These are phyloP conservation scores for Kodamaea alishanica DNA, from an alignment of 1,139 yeast species.

Conservation along the genomic window DNA sequence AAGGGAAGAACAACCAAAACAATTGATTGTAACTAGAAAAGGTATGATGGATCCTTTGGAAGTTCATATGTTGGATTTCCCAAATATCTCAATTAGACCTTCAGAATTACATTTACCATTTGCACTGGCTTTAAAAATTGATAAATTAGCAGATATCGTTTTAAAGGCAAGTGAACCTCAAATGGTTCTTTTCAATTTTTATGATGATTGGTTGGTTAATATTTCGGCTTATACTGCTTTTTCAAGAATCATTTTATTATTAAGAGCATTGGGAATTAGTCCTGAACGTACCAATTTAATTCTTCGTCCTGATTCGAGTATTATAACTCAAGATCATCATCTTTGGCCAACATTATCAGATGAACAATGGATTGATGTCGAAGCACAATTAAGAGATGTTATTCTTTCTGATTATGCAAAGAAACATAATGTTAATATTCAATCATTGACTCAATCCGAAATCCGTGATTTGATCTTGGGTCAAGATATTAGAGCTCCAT, in stretches of 20 bases:
- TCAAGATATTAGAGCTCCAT: constrained; percentile 89
- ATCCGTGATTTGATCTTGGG: constrained; percentile 92
- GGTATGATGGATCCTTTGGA: constrained; percentile 94
- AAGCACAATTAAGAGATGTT: constrained; percentile 80
- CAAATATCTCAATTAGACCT: constrained; percentile 84
- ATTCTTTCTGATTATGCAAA: constrained; percentile 82
- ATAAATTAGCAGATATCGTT: constrained; percentile 75
- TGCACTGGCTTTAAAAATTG: constrained; percentile 78
- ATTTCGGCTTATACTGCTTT: constrained; percentile 92
- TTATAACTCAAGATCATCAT: constrained; percentile 72
- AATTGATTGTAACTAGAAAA: constrained; percentile 82
- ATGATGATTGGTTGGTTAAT: constrained; percentile 88
- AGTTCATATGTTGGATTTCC: constrained; percentile 95
- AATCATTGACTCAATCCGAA: constrained; percentile 88
- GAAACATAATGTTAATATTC: constrained; percentile 80
- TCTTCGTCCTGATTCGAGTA: constrained; percentile 69
- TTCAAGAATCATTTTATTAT: constrained; percentile 73
- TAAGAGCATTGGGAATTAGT: constrained; percentile 77
- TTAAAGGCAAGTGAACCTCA: constrained; percentile 88
- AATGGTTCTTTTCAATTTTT: constrained; percentile 84
- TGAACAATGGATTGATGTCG: constrained; percentile 92
- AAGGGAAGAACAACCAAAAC: constrained; percentile 91
- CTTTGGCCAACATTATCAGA: constrained; percentile 89
- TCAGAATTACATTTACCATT: constrained; percentile 90
- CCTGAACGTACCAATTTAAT: constrained; percentile 74